These are phyloP conservation scores for Cytospora paraplurivora DNA, from an alignment of 2,329 filamentous ascomycete genomes.

Conservation along the genomic window DNA sequence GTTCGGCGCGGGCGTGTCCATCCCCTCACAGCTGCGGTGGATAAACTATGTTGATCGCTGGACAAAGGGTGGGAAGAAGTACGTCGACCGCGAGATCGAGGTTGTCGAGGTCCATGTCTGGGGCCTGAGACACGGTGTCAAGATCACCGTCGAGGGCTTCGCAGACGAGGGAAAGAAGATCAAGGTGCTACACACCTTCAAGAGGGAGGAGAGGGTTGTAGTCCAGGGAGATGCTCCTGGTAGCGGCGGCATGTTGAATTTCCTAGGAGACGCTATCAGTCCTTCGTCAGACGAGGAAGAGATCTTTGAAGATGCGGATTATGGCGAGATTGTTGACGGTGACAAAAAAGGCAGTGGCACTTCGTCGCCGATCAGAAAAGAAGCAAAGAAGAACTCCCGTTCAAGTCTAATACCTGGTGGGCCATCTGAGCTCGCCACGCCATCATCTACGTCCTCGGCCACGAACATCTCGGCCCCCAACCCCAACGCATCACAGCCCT, in stretches of 20 bases:
- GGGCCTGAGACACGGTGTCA: slow-evolving; percentile 85
- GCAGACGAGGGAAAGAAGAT: slow-evolving; percentile 89
- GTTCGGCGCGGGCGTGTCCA: slow-evolving; percentile 88
- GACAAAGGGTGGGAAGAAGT: slow-evolving; percentile 73
- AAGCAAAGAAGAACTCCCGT: slow-evolving; percentile 32
- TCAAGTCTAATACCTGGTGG: slow-evolving; percentile 20
- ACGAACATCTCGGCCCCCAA: slow-evolving; percentile 24
- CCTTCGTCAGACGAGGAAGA: slow-evolving; percentile 37
- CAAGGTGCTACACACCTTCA: slow-evolving; percentile 79
- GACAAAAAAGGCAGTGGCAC: slow-evolving; percentile 27
- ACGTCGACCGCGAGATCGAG: slow-evolving; percentile 81
- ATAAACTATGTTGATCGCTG: slow-evolving; percentile 87
- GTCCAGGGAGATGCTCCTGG: slow-evolving; percentile 60
- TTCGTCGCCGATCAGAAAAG: slow-evolving; percentile 30
- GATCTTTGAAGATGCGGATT: slow-evolving; percentile 39
- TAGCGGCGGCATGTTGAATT: slow-evolving; percentile 51
- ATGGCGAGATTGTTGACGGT: slow-evolving; percentile 23
- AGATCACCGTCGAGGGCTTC: slow-evolving; percentile 82
- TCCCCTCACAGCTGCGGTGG: slow-evolving; percentile 88
- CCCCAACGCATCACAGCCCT: slow-evolving; percentile 22
- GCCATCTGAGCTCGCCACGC: slow-evolving; percentile 20
- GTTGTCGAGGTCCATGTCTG: slow-evolving; percentile 87
- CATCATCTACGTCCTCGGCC: slow-evolving; percentile 18
- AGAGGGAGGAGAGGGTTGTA: slow-evolving; percentile 68
- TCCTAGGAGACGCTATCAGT: slow-evolving; percentile 49